A percentile compares a stretch with the other conserved stretches of the same genome.
Evolutionary conservation across 192 early-diverging fungal species (phyloP).

Genomic region (Backusella luteola): DNA sequence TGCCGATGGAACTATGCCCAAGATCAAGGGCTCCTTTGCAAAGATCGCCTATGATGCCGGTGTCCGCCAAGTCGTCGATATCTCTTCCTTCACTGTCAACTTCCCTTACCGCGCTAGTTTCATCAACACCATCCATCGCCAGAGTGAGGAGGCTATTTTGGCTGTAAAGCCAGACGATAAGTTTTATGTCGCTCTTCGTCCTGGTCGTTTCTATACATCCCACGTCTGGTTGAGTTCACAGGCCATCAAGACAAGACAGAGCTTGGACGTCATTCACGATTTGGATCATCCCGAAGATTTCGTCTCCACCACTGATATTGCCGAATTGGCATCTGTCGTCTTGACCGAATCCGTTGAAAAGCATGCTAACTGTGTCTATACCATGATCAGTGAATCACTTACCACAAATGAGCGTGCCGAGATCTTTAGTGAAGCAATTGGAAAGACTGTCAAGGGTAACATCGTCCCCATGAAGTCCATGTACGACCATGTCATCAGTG

Average conservation of each 20-base stretch:
- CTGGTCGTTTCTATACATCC: neutral
- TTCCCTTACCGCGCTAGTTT: neutral
- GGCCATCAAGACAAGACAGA: no score
- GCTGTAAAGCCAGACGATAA: neutral
- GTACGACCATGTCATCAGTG: neutral
- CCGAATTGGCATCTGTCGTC: no score
- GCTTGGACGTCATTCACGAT: no score
- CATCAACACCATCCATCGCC: neutral
- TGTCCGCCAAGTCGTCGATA: slow-evolving; percentile 26
- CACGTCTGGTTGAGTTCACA: no score
- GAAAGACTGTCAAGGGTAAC: slow-evolving; percentile 2
- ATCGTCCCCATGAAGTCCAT: no score
- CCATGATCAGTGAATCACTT: neutral
- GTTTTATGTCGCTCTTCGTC: slow-evolving; percentile 21
- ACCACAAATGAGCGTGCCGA: neutral
- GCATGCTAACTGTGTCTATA: no score
- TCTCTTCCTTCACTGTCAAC: slow-evolving; percentile 2
- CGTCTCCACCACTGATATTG: no score
- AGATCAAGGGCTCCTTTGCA: neutral
- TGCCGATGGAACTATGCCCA: neutral
- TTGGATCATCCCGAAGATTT: no score
- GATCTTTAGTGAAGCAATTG: slow-evolving; percentile 1
- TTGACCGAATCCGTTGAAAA: no score
- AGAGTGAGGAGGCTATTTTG: neutral
- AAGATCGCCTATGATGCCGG: slow-evolving; percentile 17